These are phyloP conservation scores for Neocucurbitaria cava DNA, from an alignment of 2,329 filamentous ascomycete species.

Conservation along the genomic window DNA sequence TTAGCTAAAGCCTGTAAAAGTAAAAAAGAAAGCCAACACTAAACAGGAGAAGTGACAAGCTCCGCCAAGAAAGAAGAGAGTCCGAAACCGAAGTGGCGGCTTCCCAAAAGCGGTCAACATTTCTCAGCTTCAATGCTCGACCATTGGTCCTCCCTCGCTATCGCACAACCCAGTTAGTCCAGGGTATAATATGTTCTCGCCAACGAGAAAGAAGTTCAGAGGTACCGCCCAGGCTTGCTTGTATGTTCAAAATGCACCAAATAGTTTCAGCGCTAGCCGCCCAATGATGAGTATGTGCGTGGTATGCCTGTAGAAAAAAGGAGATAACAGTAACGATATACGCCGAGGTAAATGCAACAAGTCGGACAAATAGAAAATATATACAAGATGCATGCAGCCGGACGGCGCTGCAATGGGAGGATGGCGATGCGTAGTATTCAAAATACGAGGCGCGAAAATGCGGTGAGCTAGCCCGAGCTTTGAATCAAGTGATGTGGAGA, in stretches of 20 bases:
- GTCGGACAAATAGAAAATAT: constrained; percentile 6
- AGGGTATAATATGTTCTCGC: constrained; percentile 17
- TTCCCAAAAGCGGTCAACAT: background rate
- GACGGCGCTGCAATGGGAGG: background rate
- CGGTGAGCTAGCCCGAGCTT: background rate
- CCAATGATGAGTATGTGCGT: constrained; percentile 30
- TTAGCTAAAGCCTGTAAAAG: constrained; percentile 10
- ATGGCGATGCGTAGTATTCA: background rate
- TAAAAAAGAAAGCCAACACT: constrained; percentile 14
- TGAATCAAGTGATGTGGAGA: constrained; percentile 8
- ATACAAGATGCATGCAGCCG: constrained; percentile 11
- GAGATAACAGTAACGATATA: constrained; percentile 10
- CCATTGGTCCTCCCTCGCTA: background rate
- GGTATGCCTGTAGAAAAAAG: constrained; percentile 13
- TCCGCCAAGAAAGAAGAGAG: background rate
- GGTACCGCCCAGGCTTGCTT: constrained; percentile 17
- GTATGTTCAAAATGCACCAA: constrained; percentile 19
- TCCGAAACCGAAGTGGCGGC: constrained; percentile 4
- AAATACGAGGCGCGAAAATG: background rate
- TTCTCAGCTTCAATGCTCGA: background rate
- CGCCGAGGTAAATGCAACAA: constrained; percentile 22
- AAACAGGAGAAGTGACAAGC: constrained; percentile 3
- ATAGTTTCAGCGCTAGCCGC: constrained; percentile 36
- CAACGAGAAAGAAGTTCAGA: constrained; percentile 12
- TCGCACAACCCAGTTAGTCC: constrained; percentile 2